Evolutionary conservation across 257 asterid species (phyloP), one percentile per base, ranked within the genome.

Genomic region (Cruciata laevipes): DNA sequence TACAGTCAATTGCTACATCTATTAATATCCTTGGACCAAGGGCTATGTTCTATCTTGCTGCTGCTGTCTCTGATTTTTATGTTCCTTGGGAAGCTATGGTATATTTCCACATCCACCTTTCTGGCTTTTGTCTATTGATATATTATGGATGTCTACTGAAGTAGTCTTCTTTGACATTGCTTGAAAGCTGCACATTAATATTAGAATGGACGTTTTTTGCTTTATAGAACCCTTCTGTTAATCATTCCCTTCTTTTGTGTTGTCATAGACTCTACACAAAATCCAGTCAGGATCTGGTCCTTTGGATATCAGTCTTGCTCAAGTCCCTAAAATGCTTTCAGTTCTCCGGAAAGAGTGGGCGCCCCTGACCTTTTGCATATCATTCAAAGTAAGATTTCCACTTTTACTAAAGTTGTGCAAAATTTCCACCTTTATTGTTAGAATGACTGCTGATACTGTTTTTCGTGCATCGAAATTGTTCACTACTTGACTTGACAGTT

Each of bases 1-100:
- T 93, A 81, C 85, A 75, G 84, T 76, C 85, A 83, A 77, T 84
- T 65, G 90, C 92, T 44, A 55, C 76, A 10, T 83, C 96, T 68
- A 75, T 85, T 74, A 85, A 83, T 68, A 75, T 82, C 61, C 79
- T 84, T 27, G 97, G 91, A 35, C 74, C 89, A 70, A 74, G 69
- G 70, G 96, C 95, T 53, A 56, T 90, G 83, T 87, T 94, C 71
- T 90, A 88, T 82, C 93, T 94, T 66, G 97, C 97, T 63, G 95
- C 99, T 70, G 97, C 97, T 51, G 97, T 90, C 74, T 94, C 99
- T 74, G 97, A 94, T 75, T 94, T 90, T 73, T 94, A 94, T 63
- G 96, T 90, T 69, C 99, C 99, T 10, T 94, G 97, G 99, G 95
- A 87, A 74, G 83, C 87, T 77, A 88, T 94, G 99, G 97, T 93